Percentiles rank a stretch among this genome's conserved stretches.
Evolutionary conservation across 164 flowering plant genomes (phyloP).

Genomic region (Piper betle): DNA sequence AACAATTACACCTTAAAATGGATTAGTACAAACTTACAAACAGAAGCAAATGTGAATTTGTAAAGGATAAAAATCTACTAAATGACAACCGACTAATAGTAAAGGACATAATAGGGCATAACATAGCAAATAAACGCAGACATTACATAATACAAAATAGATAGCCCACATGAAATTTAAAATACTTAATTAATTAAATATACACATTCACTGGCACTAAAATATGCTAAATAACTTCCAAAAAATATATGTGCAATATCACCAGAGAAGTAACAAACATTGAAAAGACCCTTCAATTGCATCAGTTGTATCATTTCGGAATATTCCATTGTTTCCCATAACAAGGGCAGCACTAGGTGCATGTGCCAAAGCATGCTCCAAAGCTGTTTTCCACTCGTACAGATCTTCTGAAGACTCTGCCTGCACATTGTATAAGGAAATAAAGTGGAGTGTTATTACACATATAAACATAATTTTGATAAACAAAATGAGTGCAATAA

Average conservation of each 20-base stretch:
- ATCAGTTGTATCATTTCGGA: conserved; percentile 70
- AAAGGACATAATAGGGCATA: too few relatives aligned
- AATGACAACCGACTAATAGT: too few relatives aligned
- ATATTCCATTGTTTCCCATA: conserved; percentile 96
- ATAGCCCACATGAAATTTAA: background rate
- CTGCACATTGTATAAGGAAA: conserved; percentile 21
- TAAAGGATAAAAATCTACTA: too few relatives aligned
- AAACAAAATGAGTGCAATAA: background rate
- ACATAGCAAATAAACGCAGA: background rate
- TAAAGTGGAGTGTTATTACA: background rate
- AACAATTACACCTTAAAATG: too few relatives aligned
- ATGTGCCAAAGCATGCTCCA: conserved; percentile 90
- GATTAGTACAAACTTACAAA: too few relatives aligned
- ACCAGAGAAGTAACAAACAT: conserved; percentile 37
- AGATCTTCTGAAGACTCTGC: conserved; percentile 94
- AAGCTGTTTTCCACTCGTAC: conserved; percentile 94
- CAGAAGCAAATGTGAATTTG: too few relatives aligned
- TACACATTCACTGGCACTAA: background rate
- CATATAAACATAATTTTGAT: background rate
- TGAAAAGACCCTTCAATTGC: conserved; percentile 67
- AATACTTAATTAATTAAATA: background rate
- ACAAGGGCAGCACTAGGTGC: conserved; percentile 98
- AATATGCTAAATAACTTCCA: too few relatives aligned
- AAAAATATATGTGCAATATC: background rate
- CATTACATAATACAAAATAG: background rate